Base-by-base conservation (phyloP, 225 moss, liverwort and hornwort genomes). In the Anthoceros angustus region DNA sequence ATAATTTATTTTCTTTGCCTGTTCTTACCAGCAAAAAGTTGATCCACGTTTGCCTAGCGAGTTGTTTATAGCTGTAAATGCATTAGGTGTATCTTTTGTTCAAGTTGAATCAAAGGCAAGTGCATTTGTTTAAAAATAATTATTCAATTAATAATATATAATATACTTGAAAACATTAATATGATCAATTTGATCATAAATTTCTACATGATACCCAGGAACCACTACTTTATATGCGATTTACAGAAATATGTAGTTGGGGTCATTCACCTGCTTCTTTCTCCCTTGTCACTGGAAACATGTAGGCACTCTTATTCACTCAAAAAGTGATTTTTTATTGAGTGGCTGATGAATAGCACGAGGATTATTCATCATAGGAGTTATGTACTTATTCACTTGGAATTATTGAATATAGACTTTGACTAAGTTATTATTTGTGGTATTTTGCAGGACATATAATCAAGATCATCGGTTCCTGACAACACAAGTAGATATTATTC, bases 1-100 rank as follows among this genome's bases (percentile, higher is more conserved):
- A 40, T 12, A 25, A 43, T 18, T 42, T 12, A 16, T 42, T 42
- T 3, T 25, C 21, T 23, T 15, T 20, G 12, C 24, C 10, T 46
- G 12, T 2, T 12, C 8, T 26, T 16, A 2, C 11, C 67, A 68
- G 84, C 84, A 84, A 84, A 63, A 42, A 48, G 74, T 72, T 60
- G 72, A 67, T 41, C 66, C 63, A 42, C 62, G 38, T 43, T 10
- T 80, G 2, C 81, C 78, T 61, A 69, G 20, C 25, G 66, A 77
- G 63, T 69, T 84, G 64, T 68, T 72, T 65, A 70, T 84, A 25
- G 81, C 84, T 38, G 74, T 84, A 42, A 79, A 77, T 71, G 65
- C 63, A 25, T 63, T 72, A 24, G 84, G 84, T 69, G 74, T 81
- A 24, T 79, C 68, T 61, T 79, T 78, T 39, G 61, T 79, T 39